Percentiles rank a stretch among this genome's conserved stretches.
Evolutionary conservation across 73 alveolate genomes (phyloP).

Genomic region (Urostyla sp.): DNA sequence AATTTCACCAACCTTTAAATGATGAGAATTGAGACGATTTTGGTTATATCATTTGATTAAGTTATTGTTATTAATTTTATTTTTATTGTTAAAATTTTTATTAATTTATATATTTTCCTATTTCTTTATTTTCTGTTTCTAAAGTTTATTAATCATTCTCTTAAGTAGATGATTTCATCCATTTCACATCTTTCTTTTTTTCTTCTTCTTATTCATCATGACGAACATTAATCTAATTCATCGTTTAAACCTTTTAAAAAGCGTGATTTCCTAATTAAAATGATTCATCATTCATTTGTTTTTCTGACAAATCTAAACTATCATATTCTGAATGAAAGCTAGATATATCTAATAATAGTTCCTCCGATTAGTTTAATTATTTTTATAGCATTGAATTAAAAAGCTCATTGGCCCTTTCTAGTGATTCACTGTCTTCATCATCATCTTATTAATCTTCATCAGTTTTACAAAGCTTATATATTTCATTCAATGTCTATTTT

Average conservation of each 20-base stretch:
- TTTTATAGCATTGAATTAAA: slow-evolving; percentile 15
- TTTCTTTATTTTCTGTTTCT: neutral
- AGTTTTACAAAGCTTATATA: slow-evolving; percentile 43
- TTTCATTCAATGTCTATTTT: slow-evolving; percentile 46
- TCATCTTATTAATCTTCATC: slow-evolving; percentile 51
- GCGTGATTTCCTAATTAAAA: slow-evolving; percentile 51
- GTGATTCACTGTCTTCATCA: slow-evolving; percentile 51
- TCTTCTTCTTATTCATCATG: slow-evolving; percentile 37
- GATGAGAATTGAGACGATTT: too few species aligned
- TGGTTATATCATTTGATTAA: too few species aligned
- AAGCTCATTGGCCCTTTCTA: slow-evolving; percentile 28
- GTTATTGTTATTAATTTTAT: too few species aligned
- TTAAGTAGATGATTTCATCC: neutral
- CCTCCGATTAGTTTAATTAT: slow-evolving; percentile 46
- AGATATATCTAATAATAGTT: slow-evolving; percentile 16
- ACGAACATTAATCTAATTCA: slow-evolving; percentile 29
- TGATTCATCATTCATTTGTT: slow-evolving; percentile 23
- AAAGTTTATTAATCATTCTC: neutral
- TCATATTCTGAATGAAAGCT: slow-evolving; percentile 28
- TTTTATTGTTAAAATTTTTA: too few species aligned
- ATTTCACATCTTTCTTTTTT: neutral
- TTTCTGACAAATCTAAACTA: slow-evolving; percentile 26
- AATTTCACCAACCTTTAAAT: too few species aligned
- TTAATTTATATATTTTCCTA: too few species aligned
- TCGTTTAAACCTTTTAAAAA: slow-evolving; percentile 32